These are phyloP conservation scores for Urochloa ruziziensis DNA, from an alignment of 176 grass and related monocot genomes.

Conservation along the genomic window DNA sequence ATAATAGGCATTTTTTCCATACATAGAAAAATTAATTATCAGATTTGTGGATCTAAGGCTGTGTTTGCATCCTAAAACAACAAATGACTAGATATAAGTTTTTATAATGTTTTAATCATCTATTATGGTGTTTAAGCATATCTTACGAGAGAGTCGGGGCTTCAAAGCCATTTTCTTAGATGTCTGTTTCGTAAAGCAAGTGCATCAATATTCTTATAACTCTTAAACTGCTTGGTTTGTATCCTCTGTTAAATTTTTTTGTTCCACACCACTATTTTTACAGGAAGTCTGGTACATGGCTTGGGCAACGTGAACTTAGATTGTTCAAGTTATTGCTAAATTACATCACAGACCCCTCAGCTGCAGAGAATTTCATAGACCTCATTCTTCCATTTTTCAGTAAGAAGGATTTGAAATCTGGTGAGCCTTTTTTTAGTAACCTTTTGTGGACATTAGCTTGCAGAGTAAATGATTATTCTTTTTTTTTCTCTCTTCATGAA, in stretches of 20 bases:
- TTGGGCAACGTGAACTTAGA: conserved; percentile 71
- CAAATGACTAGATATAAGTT: neutral
- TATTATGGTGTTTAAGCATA: conserved; percentile 12
- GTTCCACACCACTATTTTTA: neutral
- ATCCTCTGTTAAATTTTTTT: neutral
- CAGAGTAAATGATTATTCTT: neutral
- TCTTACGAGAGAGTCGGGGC: neutral
- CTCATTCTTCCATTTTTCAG: conserved; percentile 86
- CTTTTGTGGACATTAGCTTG: conserved; percentile 28
- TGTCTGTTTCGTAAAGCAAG: neutral
- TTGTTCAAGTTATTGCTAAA: conserved; percentile 81
- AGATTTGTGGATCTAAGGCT: neutral
- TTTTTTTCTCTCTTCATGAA: neutral
- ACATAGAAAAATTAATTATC: neutral
- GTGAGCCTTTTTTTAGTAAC: conserved; percentile 40
- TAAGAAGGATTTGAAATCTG: conserved; percentile 66
- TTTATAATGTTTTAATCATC: conserved; percentile 23
- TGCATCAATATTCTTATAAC: conserved; percentile 10
- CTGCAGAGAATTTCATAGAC: conserved; percentile 59
- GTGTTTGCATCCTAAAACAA: neutral
- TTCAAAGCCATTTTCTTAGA: neutral
- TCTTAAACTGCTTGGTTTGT: neutral
- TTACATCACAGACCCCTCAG: conserved; percentile 57
- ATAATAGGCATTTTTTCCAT: neutral
- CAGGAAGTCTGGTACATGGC: conserved; percentile 73